phyloP scores from a whole-genome alignment of 106 monocot species.

The Dendrobium chrysotoxum region DNA sequence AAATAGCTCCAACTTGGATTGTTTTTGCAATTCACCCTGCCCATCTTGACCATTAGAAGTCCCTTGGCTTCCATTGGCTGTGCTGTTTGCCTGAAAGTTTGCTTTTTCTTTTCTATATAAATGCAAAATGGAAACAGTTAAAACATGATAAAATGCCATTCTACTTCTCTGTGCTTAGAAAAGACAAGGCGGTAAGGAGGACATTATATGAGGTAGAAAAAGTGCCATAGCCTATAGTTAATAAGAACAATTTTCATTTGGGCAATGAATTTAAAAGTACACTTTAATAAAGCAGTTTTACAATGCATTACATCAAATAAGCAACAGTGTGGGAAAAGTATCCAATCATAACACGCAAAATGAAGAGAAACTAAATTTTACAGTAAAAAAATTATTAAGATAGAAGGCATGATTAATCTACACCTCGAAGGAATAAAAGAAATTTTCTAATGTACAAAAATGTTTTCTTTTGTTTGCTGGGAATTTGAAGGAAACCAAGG shows the following conservation, averaged over 20 bases:
- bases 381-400: neutral
- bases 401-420: neutral
- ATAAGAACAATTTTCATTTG: neutral
- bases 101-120: conserved; percentile 8
- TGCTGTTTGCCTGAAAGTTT: conserved; percentile 17
- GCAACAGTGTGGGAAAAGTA: neutral
- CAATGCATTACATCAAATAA: neutral
- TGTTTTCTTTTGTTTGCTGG: neutral
- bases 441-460: neutral
- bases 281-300: neutral
- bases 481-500: neutral
- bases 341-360: neutral
- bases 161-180: neutral
- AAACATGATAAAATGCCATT: neutral
- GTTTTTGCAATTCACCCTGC: conserved; percentile 32
- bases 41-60: conserved; percentile 38
- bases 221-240: neutral
- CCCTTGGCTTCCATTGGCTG: conserved; percentile 26
- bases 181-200: neutral
- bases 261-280: neutral
- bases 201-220: neutral
- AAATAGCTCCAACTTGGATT: conserved; percentile 93
- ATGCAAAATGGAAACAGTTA: neutral
- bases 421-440: neutral
- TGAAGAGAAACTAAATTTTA: neutral